Conservation (phyloP, 192 early-diverging fungal species). For the Piromyces sp. region DNA sequence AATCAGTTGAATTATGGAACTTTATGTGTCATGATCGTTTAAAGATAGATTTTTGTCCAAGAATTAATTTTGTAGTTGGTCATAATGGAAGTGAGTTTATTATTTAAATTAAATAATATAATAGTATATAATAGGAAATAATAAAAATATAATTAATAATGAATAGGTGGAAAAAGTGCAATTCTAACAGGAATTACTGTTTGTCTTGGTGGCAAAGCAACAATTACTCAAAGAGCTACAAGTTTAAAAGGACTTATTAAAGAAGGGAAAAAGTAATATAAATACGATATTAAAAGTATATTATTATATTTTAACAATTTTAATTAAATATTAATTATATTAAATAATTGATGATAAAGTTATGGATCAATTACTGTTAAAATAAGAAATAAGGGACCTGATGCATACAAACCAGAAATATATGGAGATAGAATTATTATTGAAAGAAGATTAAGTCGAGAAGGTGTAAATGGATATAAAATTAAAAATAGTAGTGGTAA, state of each 20-base stretch:
- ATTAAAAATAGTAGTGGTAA: constrained; percentile 47
- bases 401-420: constrained; percentile 60
- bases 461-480: constrained; percentile 54
- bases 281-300: background rate
- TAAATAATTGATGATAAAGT: constrained; percentile 13
- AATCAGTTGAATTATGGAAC: constrained; percentile 62
- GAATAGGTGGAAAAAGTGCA: constrained; percentile 77
- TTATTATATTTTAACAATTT: background rate
- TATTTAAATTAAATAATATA: no score
- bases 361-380: constrained; percentile 44
- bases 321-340: no score
- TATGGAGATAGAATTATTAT: constrained; percentile 71
- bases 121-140: no score
- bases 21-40: constrained; percentile 91
- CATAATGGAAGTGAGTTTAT: constrained; percentile 69
- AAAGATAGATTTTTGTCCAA: constrained; percentile 56
- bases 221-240: constrained; percentile 64
- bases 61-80: constrained; percentile 92
- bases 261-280: constrained; percentile 46
- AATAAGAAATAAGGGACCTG: constrained; percentile 65
- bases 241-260: constrained; percentile 62
- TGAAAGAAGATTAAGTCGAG: constrained; percentile 52
- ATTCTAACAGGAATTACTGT: constrained; percentile 80
- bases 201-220: constrained; percentile 82
- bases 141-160: no score